Base-by-base conservation (phyloP, 805 yeast genomes). In the Candida xiaguanensis region DNA sequence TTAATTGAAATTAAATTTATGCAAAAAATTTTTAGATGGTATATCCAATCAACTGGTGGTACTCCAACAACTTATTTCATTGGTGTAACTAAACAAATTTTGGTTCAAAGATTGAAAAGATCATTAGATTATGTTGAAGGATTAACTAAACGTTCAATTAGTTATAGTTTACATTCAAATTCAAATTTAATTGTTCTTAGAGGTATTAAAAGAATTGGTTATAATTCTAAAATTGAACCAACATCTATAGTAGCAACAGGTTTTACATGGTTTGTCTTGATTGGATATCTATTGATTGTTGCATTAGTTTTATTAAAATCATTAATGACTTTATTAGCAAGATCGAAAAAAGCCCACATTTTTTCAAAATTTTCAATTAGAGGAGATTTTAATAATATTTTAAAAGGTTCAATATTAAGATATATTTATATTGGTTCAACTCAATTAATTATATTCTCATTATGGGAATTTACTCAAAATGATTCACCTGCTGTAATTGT, bases 401-500 rank as follows among this genome's bases (percentile, higher is more conserved):
- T 88, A 48, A 89, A 86, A 58, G 96, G 96, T 34, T 72, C 93
- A 2, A 48, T 90, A 38, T 73, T 86, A 48, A 76, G 95, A 58
- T 84, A 88, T 53, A 73, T 87, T 40, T 82, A 77, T 51, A 86
- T 90, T 55, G 96, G 95, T 0, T 88, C 86, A 60, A 80, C 95
- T 2, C 95, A 89, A 59, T 63, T 90, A 42, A 70, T 80, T 13
- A 77, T 89, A 38, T 72, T 90, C 42, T 80, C 95, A 8, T 69
- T 89, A 39, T 90, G 95, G 93, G 96, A 90, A 65, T 89, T 88
- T 59, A 77, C 83, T 6, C 74, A 73, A 52, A 65, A 74, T 38
- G 96, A 90, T 54, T 88, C 96, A 1, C 84, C 95, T 1, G 96
- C 96, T 1, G 88, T 90, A 22, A 78, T 90, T 42, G 89, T 87